Percentiles rank a stretch among this genome's conserved stretches.
phyloP scores from a whole-genome alignment of 164 flowering plant genomes.

The Nymphaea colorata region DNA sequence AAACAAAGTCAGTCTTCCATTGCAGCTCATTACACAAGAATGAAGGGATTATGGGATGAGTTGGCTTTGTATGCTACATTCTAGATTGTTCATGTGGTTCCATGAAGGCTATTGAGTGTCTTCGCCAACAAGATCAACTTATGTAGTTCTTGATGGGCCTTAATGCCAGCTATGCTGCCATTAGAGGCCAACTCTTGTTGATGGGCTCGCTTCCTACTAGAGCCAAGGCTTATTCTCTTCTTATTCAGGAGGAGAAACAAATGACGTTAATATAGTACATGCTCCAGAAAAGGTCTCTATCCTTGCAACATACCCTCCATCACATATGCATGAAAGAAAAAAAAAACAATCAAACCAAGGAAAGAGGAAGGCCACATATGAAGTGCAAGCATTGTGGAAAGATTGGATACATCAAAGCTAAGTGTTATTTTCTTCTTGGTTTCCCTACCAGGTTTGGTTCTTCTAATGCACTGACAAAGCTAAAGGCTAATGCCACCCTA shows the following conservation, averaged over 20 bases:
- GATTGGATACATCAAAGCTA: neutral
- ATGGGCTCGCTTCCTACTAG: neutral
- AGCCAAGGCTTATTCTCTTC: neutral
- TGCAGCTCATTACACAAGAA: neutral
- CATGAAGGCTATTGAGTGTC: neutral
- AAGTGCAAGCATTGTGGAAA: neutral
- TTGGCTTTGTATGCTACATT: neutral
- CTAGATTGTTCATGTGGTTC: neutral
- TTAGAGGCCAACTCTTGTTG: conserved; percentile 1
- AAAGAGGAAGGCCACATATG: neutral
- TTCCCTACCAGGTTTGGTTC: neutral
- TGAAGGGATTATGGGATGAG: conserved; percentile 3
- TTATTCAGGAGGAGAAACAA: conserved; percentile 4
- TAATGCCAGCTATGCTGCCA: neutral
- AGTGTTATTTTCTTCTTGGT: no score
- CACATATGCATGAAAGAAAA: neutral
- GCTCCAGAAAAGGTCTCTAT: neutral
- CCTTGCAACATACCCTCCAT: neutral
- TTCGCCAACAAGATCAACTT: neutral
- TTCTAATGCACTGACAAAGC: neutral
- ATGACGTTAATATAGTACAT: neutral
- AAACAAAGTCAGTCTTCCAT: neutral
- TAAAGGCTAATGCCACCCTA: neutral
- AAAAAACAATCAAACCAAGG: neutral
- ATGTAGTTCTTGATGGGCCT: conserved; percentile 6